Evolutionary conservation across 352 stramenopile species (phyloP).

Genomic region (Paralagenidium karlingii): DNA sequence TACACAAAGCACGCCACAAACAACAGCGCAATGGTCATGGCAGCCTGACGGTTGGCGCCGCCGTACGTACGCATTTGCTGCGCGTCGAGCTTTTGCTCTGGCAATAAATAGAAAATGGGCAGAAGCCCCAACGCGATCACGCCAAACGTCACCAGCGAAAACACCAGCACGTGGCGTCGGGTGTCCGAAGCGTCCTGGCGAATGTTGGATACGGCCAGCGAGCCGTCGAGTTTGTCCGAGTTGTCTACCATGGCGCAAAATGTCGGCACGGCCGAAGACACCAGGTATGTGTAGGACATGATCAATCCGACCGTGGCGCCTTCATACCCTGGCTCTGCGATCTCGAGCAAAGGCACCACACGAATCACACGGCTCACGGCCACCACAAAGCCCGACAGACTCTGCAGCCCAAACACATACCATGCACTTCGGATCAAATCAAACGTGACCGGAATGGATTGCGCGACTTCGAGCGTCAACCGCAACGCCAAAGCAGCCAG

Average conservation of each 20-base stretch:
- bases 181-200: slow-evolving; percentile 15
- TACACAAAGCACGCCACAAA: background rate
- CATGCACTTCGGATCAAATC: slow-evolving; percentile 20
- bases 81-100: slow-evolving; percentile 38
- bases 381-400: slow-evolving; percentile 23
- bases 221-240: slow-evolving; percentile 15
- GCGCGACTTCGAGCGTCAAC: slow-evolving; percentile 17
- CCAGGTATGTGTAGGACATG: slow-evolving; percentile 43
- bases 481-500: slow-evolving; percentile 24
- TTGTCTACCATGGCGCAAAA: slow-evolving; percentile 43
- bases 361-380: slow-evolving; percentile 31
- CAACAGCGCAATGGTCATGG: slow-evolving; percentile 13
- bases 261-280: slow-evolving; percentile 40
- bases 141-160: slow-evolving; percentile 24
- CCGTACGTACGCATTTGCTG: slow-evolving; percentile 51
- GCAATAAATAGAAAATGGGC: slow-evolving; percentile 56
- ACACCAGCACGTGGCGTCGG: slow-evolving; percentile 19
- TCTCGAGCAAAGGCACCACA: slow-evolving; percentile 51
- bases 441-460: slow-evolving; percentile 34
- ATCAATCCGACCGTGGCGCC: slow-evolving; percentile 50
- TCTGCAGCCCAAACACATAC: slow-evolving; percentile 30
- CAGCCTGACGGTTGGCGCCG: slow-evolving; percentile 21
- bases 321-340: slow-evolving; percentile 61
- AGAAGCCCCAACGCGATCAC: slow-evolving; percentile 40
- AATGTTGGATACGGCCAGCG: slow-evolving; percentile 22